phyloP scores from a whole-genome alignment of 2,329 filamentous ascomycete species.

The Pezicula neosporulosa region DNA sequence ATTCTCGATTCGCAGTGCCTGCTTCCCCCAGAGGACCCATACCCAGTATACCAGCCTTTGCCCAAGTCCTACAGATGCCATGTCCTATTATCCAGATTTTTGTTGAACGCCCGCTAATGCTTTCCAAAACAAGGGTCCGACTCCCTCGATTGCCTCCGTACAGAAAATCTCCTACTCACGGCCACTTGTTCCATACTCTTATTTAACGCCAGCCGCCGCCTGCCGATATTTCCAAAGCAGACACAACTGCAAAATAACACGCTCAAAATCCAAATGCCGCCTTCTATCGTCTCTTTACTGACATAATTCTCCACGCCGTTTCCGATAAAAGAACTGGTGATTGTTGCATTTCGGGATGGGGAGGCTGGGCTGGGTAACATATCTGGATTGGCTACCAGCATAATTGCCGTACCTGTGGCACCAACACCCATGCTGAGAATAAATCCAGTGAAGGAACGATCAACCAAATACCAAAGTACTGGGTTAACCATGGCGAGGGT shows the following conservation, averaged over 20 bases:
- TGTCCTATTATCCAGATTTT: too few relatives aligned
- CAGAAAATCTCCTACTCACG: neutral
- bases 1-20: too few relatives aligned
- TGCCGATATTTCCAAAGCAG: conserved; percentile 93
- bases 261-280: conserved; percentile 85
- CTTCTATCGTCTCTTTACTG: conserved; percentile 62
- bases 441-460: conserved; percentile 83
- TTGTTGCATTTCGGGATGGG: conserved; percentile 8
- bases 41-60: too few relatives aligned
- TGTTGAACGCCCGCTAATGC: too few relatives aligned
- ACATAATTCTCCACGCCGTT: conserved; percentile 46
- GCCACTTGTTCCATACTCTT: neutral
- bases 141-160: too few relatives aligned
- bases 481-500: conserved; percentile 90
- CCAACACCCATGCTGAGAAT: conserved; percentile 74
- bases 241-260: conserved; percentile 93
- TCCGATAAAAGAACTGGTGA: conserved; percentile 12
- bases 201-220: conserved; percentile 60
- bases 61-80: too few relatives aligned
- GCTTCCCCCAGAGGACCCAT: too few relatives aligned
- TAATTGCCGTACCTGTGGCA: conserved; percentile 66
- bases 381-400: conserved; percentile 74
- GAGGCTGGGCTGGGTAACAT: conserved; percentile 67
- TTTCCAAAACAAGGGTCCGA: too few relatives aligned
- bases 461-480: conserved; percentile 92